These are phyloP conservation scores for Russula olivacea DNA, from an alignment of 768 basidiomycete species.

Conservation along the genomic window DNA sequence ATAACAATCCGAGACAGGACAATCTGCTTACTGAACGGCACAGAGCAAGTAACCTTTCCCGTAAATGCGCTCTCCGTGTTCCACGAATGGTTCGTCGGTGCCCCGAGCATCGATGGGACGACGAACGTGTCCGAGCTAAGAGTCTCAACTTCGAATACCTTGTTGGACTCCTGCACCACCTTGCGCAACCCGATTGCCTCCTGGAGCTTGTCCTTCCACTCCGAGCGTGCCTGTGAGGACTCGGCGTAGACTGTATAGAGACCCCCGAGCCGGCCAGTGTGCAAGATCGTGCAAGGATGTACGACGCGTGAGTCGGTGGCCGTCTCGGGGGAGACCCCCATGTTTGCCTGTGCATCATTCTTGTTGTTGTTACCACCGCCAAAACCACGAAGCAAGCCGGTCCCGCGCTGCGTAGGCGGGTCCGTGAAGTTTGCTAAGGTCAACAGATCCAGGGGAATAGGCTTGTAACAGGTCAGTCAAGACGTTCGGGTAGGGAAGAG, in stretches of 20 bases:
- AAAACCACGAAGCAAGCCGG: constrained; percentile 64
- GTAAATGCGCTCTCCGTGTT: constrained; percentile 64
- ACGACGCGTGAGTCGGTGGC: constrained; percentile 65
- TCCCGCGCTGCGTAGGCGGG: constrained; percentile 64
- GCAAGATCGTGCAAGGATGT: constrained; percentile 83
- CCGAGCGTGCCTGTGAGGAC: constrained; percentile 59
- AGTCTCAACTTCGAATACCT: constrained; percentile 90
- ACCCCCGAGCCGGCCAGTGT: constrained; percentile 84
- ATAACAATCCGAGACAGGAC: background rate
- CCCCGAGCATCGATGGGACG: constrained; percentile 55
- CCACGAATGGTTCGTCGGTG: constrained; percentile 44
- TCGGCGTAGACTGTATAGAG: constrained; percentile 87
- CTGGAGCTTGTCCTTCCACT: constrained; percentile 88
- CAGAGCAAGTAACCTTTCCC: constrained; percentile 90
- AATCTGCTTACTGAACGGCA: constrained; percentile 69
- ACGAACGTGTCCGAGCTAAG: constrained; percentile 86
- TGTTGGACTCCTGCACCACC: constrained; percentile 88
- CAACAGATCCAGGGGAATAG: constrained; percentile 87
- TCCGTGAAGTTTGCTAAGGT: constrained; percentile 82
- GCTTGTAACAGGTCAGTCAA: constrained; percentile 41
- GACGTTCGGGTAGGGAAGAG: background rate
- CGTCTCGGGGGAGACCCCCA: constrained; percentile 36
- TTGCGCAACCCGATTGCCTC: constrained; percentile 82
- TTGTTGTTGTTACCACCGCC: constrained; percentile 34
- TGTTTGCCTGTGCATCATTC: constrained; percentile 27